Evolutionary conservation across 2,329 filamentous ascomycete species (phyloP).

Genomic region (Leptographium wingfieldii): DNA sequence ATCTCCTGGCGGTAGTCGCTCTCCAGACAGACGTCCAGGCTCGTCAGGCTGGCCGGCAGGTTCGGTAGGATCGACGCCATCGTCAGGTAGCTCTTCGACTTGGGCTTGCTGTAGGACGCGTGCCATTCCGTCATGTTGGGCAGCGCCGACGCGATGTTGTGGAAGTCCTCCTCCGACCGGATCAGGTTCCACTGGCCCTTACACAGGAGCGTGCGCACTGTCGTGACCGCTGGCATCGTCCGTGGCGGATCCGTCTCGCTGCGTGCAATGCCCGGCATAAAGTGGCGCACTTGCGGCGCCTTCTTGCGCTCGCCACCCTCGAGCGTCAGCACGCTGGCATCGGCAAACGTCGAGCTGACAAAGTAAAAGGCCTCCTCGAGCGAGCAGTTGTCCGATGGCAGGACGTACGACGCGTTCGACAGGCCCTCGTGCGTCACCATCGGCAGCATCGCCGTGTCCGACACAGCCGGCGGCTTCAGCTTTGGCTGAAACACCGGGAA

Average conservation of each 20-base stretch:
- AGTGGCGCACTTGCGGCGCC: conserved; percentile 53
- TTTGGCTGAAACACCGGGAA: conserved; percentile 60
- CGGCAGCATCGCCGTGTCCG: conserved; percentile 33
- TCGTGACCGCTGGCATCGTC: conserved; percentile 27
- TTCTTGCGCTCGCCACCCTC: conserved; percentile 70
- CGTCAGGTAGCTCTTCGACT: conserved; percentile 60
- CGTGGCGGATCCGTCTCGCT: not conserved
- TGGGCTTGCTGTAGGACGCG: conserved; percentile 56
- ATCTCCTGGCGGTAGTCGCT: conserved; percentile 57
- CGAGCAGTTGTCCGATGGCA: conserved; percentile 54
- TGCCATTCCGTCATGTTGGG: conserved; percentile 54
- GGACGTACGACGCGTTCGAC: conserved; percentile 43
- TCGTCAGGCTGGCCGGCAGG: conserved; percentile 44
- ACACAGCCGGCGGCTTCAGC: conserved; percentile 28
- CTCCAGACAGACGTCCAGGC: conserved; percentile 57
- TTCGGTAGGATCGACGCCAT: conserved; percentile 50
- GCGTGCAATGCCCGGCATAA: conserved; percentile 19
- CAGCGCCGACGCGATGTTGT: conserved; percentile 45
- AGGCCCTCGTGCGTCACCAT: conserved; percentile 42
- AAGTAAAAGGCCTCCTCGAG: conserved; percentile 58
- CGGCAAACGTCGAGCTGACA: conserved; percentile 43
- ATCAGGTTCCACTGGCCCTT: conserved; percentile 70
- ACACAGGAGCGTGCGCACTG: conserved; percentile 55
- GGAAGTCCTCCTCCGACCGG: conserved; percentile 49
- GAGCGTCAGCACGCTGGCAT: conserved; percentile 53